Conservation (phyloP, 2,329 filamentous ascomycete species). For the Graphium sp. region DNA sequence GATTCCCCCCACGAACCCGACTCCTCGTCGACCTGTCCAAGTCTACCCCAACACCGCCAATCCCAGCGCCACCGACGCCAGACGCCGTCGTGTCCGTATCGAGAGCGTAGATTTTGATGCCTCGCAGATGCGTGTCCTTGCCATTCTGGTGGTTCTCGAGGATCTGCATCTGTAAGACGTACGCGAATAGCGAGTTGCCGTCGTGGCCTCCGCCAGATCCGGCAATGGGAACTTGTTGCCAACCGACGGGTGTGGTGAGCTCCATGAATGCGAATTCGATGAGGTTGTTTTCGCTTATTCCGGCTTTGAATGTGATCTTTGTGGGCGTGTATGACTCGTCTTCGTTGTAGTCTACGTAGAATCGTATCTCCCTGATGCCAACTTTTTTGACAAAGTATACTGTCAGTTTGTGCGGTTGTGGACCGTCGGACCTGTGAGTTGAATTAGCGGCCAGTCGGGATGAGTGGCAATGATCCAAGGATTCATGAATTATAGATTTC, state of each 20-base stretch:
- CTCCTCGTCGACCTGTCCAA: conserved; percentile 6
- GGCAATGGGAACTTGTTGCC: conserved; percentile 64
- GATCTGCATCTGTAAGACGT: conserved; percentile 78
- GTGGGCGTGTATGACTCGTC: conserved; percentile 97
- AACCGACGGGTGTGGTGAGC: conserved; percentile 66
- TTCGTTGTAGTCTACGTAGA: conserved; percentile 77
- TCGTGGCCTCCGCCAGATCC: conserved; percentile 40
- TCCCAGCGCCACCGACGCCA: not conserved
- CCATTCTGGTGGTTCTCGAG: conserved; percentile 98
- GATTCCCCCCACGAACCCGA: not conserved
- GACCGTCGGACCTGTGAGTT: conserved; percentile 52
- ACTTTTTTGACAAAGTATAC: conserved; percentile 78
- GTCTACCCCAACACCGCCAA: conserved; percentile 10
- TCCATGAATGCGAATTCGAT: conserved; percentile 73
- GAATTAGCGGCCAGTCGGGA: conserved; percentile 3
- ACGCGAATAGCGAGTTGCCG: conserved; percentile 66
- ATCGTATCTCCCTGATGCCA: conserved; percentile 59
- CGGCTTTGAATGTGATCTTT: conserved; percentile 74
- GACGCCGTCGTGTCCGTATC: conserved; percentile 25
- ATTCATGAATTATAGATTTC: no score
- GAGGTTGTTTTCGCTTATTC: conserved; percentile 81
- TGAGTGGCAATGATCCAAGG: no score
- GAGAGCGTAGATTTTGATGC: conserved; percentile 67
- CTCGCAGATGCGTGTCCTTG: conserved; percentile 94
- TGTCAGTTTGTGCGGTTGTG: conserved; percentile 67